phyloP scores from a whole-genome alignment of 345 rosid species.

The Rhizophora apiculata region DNA sequence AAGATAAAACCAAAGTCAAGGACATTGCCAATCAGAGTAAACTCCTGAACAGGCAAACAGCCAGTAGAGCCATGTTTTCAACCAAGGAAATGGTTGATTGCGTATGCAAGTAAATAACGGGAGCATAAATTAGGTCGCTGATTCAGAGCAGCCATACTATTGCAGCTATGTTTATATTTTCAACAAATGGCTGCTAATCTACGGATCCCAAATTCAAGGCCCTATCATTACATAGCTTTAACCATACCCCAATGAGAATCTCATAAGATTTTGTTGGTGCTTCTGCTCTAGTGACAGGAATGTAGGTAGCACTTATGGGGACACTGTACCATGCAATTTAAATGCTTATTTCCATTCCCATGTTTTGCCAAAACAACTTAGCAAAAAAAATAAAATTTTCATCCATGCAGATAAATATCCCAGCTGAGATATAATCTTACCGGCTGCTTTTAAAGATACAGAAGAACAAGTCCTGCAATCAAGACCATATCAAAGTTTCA shows the following conservation, averaged over 20 bases:
- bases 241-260: no score
- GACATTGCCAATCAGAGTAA: conserved; percentile 6
- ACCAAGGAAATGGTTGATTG: neutral
- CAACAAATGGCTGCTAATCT: neutral
- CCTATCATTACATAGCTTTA: no score
- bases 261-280: no score
- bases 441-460: conserved; percentile 7
- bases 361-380: neutral
- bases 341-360: no score
- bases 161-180: neutral
- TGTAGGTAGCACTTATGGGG: no score
- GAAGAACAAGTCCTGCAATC: conserved; percentile 15
- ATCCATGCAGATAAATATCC: conserved; percentile 7
- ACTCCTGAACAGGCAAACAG: conserved; percentile 13
- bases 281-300: no score
- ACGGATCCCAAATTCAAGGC: no score
- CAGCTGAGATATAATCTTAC: neutral
- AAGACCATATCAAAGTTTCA: conserved; percentile 11
- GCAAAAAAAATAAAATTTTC: neutral
- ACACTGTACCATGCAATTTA: no score
- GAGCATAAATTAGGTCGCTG: neutral
- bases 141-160: neutral
- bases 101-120: neutral
- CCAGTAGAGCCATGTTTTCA: neutral
- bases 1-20: neutral